These are phyloP conservation scores for Alternaria sp. DNA, from an alignment of 2,329 filamentous ascomycete species.

Conservation along the genomic window DNA sequence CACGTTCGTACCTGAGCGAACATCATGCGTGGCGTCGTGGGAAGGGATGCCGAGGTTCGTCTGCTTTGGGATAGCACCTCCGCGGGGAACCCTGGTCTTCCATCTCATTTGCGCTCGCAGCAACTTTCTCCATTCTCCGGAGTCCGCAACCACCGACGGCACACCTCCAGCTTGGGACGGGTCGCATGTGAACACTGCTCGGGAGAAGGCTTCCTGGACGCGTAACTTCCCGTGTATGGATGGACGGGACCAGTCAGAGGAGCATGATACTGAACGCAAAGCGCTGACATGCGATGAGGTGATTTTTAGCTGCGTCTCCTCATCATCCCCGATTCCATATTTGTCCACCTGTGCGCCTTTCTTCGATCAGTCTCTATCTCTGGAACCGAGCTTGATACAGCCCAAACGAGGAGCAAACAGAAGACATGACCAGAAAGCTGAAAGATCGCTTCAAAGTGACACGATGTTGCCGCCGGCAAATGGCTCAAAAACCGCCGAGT, in stretches of 20 bases:
- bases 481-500: background rate
- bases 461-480: background rate
- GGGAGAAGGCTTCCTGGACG: background rate
- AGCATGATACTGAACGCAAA: background rate
- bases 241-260: background rate
- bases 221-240: background rate
- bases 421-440: background rate
- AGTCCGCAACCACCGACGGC: background rate
- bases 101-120: background rate
- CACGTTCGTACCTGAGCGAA: conserved; percentile 21
- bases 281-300: background rate
- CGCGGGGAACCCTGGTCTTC: conserved; percentile 20
- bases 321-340: background rate
- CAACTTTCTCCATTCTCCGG: background rate
- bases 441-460: background rate
- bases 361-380: background rate
- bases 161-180: background rate
- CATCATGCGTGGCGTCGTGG: background rate
- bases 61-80: conserved; percentile 19
- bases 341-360: background rate
- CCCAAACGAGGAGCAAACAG: background rate
- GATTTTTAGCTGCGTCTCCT: background rate
- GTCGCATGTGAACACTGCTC: background rate
- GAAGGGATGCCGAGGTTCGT: conserved; percentile 25
- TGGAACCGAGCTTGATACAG: background rate